Conservation (phyloP, 345 rosid species). For the Eucalyptus cloeziana region DNA sequence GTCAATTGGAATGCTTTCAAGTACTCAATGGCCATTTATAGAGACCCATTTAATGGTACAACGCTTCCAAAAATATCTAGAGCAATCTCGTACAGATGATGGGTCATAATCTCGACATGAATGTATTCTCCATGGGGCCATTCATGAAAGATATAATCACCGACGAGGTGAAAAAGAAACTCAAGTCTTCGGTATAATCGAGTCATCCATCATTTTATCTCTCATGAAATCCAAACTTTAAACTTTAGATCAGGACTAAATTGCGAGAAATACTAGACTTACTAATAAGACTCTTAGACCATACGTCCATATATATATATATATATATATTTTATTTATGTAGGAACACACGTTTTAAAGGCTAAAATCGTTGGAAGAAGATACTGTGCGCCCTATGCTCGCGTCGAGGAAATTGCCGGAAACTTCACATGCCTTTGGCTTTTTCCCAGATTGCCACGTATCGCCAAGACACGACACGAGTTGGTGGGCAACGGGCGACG, state of each 20-base stretch:
- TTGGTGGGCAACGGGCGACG: background rate
- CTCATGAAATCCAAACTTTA: background rate
- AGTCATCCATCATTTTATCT: background rate
- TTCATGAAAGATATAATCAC: background rate
- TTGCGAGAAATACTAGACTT: background rate
- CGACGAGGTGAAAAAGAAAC: background rate
- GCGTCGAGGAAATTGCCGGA: background rate
- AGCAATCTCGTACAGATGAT: background rate
- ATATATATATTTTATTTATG: background rate
- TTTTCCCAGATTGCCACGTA: background rate
- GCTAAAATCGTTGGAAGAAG: background rate
- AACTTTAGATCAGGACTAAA: background rate
- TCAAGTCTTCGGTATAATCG: background rate
- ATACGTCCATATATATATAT: background rate
- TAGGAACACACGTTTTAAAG: background rate
- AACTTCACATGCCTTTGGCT: background rate
- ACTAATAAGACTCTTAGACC: background rate
- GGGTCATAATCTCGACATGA: background rate
- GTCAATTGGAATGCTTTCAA: background rate
- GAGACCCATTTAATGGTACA: background rate
- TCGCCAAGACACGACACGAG: background rate
- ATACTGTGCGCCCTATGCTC: background rate
- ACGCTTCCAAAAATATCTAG: background rate
- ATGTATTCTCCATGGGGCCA: background rate
- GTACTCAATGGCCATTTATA: background rate